Base-by-base conservation (phyloP, 1,139 yeast species). In the Zygosaccharomyces sapae region DNA sequence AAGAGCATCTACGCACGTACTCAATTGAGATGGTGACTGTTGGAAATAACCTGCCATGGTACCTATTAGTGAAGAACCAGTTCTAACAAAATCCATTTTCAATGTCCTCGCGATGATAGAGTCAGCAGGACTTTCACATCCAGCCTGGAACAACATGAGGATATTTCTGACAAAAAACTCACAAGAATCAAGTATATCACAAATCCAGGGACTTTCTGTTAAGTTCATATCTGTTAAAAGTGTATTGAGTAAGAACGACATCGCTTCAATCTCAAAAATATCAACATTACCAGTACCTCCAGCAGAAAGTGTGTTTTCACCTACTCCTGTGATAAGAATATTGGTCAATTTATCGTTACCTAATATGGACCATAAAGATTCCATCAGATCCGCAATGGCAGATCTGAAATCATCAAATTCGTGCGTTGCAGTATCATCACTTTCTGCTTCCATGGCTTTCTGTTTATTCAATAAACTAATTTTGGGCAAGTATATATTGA, bases 381-480 rank as follows among this genome's bases (percentile, higher is more conserved):
- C 90, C 55, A 86, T 78, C 44, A 89, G 72, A 57, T 90, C 97
- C 1, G 84, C 77, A 7, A 86, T 83, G 51, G 84, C 90, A 20
- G 77, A 70, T 55, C 96, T 74, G 62, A 80, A 90, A 24, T 80
- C 76, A 13, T 70, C 66, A 59, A 89, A 87, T 55, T 83, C 92
- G 48, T 63, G 59, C 1, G 61, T 30, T n/a, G 51, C 35, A 1
- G 53, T 51, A 40, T 58, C 61, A 34, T 61, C 59, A 55, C 72
- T 63, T 40, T 56, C 61, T 16, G 55, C 56, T 16, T 61, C 44
- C 48, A 61, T 13, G 52, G 67, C 48, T 59, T 55, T 61, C 45
- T 60, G 61, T 48, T 63, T 59, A 37, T 61, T 62, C 36, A 48
- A 29, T 30, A 65, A 49, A 29, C 65, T 62, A 8, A 62, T 56